A percentile compares a stretch with the other conserved stretches of the same genome.
phyloP scores from a whole-genome alignment of 148 eudicot species.

The Heliamphora exappendiculata region DNA sequence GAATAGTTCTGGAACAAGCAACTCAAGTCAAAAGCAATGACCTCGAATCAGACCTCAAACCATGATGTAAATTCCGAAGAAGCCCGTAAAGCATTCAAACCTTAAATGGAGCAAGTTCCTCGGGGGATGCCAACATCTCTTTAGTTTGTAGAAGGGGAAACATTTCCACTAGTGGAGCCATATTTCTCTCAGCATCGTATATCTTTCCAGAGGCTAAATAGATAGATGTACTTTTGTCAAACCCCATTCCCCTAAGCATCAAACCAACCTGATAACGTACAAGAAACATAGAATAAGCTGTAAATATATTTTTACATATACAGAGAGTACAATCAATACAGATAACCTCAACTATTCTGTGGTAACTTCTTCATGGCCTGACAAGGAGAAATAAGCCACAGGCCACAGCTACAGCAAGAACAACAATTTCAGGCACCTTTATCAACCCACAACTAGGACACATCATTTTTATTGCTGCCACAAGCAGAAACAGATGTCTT shows the following conservation, averaged over 20 bases:
- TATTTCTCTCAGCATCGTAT: constrained; percentile 82
- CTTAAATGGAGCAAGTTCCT: constrained; percentile 77
- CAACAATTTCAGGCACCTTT: not conserved
- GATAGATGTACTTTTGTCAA: constrained; percentile 70
- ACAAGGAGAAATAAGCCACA: not conserved
- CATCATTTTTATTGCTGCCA: not conserved
- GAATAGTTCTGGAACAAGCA: constrained; percentile 66
- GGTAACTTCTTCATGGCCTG: not conserved
- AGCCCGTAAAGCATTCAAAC: constrained; percentile 24
- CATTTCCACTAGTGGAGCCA: constrained; percentile 91
- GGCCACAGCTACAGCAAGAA: not conserved
- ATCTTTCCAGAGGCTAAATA: constrained; percentile 93
- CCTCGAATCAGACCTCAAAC: constrained; percentile 7
- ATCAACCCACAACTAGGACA: not conserved
- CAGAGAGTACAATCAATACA: not conserved
- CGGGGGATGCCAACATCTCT: constrained; percentile 74
- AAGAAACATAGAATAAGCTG: constrained; percentile 6
- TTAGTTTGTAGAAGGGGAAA: constrained; percentile 93
- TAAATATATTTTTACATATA: not conserved
- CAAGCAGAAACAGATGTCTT: not conserved
- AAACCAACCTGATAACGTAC: constrained; percentile 68
- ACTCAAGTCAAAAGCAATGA: constrained; percentile 14
- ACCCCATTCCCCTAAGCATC: constrained; percentile 99
- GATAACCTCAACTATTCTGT: not conserved
- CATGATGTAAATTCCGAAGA: not conserved